Percentiles rank a stretch among this genome's conserved stretches.
phyloP scores from a whole-genome alignment of 768 basidiomycete species.

The Xerocomellus intermedius region DNA sequence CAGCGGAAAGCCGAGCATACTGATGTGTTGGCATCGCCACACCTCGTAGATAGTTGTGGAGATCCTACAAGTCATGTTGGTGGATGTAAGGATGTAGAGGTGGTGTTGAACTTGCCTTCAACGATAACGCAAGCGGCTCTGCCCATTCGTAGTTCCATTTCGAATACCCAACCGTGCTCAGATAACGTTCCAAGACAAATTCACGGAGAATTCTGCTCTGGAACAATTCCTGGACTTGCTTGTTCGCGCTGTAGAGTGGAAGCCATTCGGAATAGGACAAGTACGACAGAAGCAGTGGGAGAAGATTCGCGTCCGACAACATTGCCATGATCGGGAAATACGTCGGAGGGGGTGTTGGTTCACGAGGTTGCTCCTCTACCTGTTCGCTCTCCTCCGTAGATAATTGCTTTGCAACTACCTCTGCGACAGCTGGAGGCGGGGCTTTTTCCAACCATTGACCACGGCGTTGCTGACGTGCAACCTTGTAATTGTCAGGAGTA shows the following conservation, averaged over 20 bases:
- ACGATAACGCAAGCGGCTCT: conserved; percentile 62
- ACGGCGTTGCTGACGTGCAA: conserved; percentile 40
- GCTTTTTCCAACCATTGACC: conserved; percentile 41
- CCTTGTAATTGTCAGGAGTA: conserved; percentile 40
- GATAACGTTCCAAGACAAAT: conserved; percentile 62
- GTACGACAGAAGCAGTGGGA: conserved; percentile 54
- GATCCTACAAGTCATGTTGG: conserved; percentile 49
- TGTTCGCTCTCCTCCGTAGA: conserved; percentile 9
- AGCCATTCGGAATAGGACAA: conserved; percentile 76
- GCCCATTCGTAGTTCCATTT: conserved; percentile 55
- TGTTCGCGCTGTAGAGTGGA: conserved; percentile 54
- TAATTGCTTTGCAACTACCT: conserved; percentile 27
- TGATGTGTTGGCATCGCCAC: conserved; percentile 74
- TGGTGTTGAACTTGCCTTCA: conserved; percentile 47
- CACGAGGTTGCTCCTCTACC: conserved; percentile 16
- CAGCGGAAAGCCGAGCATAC: conserved; percentile 58
- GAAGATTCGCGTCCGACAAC: conserved; percentile 50
- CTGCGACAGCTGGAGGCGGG: conserved; percentile 36
- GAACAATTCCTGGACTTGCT: conserved; percentile 51
- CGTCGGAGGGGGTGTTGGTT: conserved; percentile 25
- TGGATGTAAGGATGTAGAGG: neutral
- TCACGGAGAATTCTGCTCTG: conserved; percentile 55
- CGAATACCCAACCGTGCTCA: conserved; percentile 69
- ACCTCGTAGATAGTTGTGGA: conserved; percentile 77
- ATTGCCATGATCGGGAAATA: conserved; percentile 57